A percentile compares a stretch with the other conserved stretches of the same genome.
Evolutionary conservation across 352 stramenopile genomes (phyloP).

Genomic region (Globisporangium cylindrosporum): DNA sequence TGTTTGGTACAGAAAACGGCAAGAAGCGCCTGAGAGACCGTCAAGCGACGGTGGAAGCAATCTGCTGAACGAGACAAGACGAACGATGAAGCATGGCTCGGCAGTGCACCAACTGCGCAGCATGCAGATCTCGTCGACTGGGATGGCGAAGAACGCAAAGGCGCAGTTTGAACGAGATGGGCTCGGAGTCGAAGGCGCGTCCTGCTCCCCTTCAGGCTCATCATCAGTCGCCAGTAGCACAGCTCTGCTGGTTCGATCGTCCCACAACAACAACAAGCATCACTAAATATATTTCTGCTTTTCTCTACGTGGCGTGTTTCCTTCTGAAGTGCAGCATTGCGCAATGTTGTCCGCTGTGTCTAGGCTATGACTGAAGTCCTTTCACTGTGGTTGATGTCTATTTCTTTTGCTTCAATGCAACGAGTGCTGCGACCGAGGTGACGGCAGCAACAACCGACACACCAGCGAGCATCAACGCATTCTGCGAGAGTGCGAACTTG

Average conservation of each 20-base stretch:
- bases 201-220: slow-evolving; percentile 18
- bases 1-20: slow-evolving; percentile 24
- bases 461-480: slow-evolving; percentile 31
- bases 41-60: slow-evolving; percentile 8
- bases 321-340: not conserved
- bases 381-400: slow-evolving; percentile 7
- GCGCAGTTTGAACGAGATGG: slow-evolving; percentile 24
- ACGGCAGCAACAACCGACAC: slow-evolving; percentile 39
- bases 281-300: slow-evolving; percentile 20
- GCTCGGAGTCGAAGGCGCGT: slow-evolving; percentile 38
- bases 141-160: slow-evolving; percentile 10
- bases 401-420: slow-evolving; percentile 53
- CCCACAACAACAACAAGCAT: slow-evolving; percentile 35
- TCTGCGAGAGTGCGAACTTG: slow-evolving; percentile 30
- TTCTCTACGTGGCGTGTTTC: slow-evolving; percentile 1
- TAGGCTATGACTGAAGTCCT: slow-evolving; percentile 4
- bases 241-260: slow-evolving; percentile 29
- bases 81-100: slow-evolving; percentile 42
- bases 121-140: slow-evolving; percentile 26
- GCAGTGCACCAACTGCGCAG: slow-evolving; percentile 45
- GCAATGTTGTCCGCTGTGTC: not conserved
- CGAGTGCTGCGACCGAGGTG: slow-evolving; percentile 30
- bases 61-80: slow-evolving; percentile 28
- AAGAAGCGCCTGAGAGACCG: slow-evolving; percentile 26
- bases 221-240: slow-evolving; percentile 21